Percentiles rank a stretch among this genome's conserved stretches.
phyloP scores from a whole-genome alignment of 2,329 filamentous ascomycete species.

The Colletotrichum sansevieriae region DNA sequence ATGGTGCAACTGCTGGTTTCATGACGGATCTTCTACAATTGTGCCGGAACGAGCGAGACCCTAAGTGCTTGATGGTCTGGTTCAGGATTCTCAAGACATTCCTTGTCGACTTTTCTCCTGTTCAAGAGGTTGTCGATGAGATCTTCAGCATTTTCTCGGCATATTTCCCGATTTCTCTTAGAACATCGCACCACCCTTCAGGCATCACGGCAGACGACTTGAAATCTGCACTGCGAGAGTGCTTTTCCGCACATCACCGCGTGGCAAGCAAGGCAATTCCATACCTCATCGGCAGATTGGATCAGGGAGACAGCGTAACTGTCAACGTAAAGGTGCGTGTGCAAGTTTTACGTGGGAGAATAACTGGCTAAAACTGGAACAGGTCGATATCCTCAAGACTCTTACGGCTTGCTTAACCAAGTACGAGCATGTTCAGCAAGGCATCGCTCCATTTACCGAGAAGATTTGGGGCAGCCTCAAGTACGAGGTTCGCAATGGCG shows the following conservation, averaged over 20 bases:
- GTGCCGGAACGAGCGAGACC: constrained; percentile 68
- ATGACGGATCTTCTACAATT: constrained; percentile 63
- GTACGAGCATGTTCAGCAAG: constrained; percentile 61
- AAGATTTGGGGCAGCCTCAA: constrained; percentile 72
- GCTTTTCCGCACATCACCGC: constrained; percentile 64
- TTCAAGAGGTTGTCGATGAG: constrained; percentile 60
- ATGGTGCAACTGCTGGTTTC: constrained; percentile 60
- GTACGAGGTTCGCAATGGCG: constrained; percentile 73
- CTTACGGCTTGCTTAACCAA: constrained; percentile 65
- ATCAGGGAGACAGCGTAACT: constrained; percentile 70
- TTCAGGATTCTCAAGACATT: constrained; percentile 64
- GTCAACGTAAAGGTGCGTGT: constrained; percentile 66
- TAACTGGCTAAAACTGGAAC: background rate
- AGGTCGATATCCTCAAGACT: constrained; percentile 69
- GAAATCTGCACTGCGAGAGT: constrained; percentile 65
- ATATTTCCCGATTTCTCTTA: constrained; percentile 72
- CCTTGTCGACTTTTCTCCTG: constrained; percentile 59
- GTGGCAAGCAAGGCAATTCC: constrained; percentile 63
- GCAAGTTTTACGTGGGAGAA: too few species aligned
- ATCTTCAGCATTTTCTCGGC: constrained; percentile 69
- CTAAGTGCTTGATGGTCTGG: constrained; percentile 69
- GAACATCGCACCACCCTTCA: constrained; percentile 61
- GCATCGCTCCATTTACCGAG: constrained; percentile 62
- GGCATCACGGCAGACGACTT: constrained; percentile 69
- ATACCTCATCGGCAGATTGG: constrained; percentile 68